Base-by-base conservation (phyloP, 1,284 basidiomycete species). In the Austropuccinia psidii region DNA sequence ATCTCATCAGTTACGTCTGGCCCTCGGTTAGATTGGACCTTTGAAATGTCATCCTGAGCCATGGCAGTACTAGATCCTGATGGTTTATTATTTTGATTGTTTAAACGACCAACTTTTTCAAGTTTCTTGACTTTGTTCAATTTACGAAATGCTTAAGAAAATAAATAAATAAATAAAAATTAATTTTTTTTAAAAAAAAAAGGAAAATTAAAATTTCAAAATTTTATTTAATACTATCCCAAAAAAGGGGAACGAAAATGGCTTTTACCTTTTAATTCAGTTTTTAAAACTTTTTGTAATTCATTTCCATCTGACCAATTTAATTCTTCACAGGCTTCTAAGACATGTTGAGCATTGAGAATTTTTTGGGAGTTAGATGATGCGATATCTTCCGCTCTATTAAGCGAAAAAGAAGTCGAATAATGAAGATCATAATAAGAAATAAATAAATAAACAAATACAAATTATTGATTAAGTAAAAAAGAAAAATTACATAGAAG, bases 261-360 rank as follows among this genome's bases (percentile, higher is more conserved):
- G 24, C 24, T 8, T n/a, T n/a, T 5, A 67, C 67, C 67, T 24
- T 69, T 54, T 27, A 69, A 24, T 47, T 69, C 67, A 4, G 47
- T 7, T n/a, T 69, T 69, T 8, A 69, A 24, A 19, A 54, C 58
- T 35, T 47, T 31, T 45, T 45, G 19, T 21, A 69, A 41, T 43
- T 69, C 67, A 13, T 69, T 54, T 43, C 54, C 37, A 41, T 72
- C 58, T 35, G 8, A 31, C 68, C 68, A 72, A 8, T 72, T 37
- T 13, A 72, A 49, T 49, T 61, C 55, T 37, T 39, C 62, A 52
- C 68, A 72, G 39, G 68, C 68, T 33, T 72, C 57, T 0, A 72
- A 37, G n/a, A 72, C 58, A 39, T 72, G 68, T 43, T 45, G 39
- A 21, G 68, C 68, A 45, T 47, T 61, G 29, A 72, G 57, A 24